These are phyloP conservation scores for Malania oleifera DNA, from an alignment of 164 flowering plant species.

Conservation along the genomic window DNA sequence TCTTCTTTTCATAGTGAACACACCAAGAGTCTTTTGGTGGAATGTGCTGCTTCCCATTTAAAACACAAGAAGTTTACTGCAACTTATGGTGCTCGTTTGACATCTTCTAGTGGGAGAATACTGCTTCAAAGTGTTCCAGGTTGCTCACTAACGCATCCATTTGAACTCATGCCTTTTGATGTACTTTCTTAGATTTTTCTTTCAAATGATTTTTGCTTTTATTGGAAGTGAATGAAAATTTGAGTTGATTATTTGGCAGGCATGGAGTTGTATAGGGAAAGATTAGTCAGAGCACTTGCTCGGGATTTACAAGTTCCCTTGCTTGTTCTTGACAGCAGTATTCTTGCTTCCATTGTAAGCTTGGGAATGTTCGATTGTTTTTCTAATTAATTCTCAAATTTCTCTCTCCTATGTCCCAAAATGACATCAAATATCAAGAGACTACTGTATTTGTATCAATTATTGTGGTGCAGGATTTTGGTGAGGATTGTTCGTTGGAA, in stretches of 20 bases:
- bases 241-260: constrained; percentile 37
- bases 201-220: not conserved
- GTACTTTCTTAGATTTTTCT: not conserved
- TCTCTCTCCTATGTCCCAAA: not conserved
- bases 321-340: constrained; percentile 83
- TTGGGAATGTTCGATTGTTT: constrained; percentile 2
- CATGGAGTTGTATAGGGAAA: constrained; percentile 91
- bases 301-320: constrained; percentile 77
- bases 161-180: not conserved
- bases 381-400: not conserved
- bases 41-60: constrained; percentile 87
- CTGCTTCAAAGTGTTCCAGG: constrained; percentile 94
- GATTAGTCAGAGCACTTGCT: constrained; percentile 90
- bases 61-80: constrained; percentile 51
- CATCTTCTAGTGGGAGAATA: constrained; percentile 89
- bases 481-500: constrained; percentile 65
- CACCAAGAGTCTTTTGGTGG: constrained; percentile 70
- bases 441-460: not conserved
- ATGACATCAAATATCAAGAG: not conserved
- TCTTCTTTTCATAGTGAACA: constrained; percentile 50
- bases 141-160: constrained; percentile 9
- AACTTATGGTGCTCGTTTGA: constrained; percentile 71
- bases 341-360: constrained; percentile 92
- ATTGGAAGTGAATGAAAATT: not conserved
- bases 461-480: constrained; percentile 58